Base-by-base conservation (phyloP, 2,329 filamentous ascomycete genomes). In the Paracoccidioides lutzii region DNA sequence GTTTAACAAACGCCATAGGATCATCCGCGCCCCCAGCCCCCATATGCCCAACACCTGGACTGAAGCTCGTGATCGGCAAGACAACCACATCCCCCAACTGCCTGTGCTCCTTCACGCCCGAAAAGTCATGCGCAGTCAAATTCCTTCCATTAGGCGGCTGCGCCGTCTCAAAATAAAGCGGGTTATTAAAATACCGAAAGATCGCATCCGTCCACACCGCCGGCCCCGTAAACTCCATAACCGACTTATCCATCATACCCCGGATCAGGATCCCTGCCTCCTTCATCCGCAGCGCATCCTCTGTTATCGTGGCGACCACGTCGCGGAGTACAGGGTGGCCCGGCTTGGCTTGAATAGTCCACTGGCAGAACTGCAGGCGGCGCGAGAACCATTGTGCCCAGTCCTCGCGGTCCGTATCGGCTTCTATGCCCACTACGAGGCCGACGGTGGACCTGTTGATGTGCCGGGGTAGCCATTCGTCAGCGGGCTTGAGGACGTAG, bases 351-450 rank as follows among this genome's bases (percentile, higher is more conserved):
- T 97, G 91, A 60, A 98, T 96, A 1, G 93, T 98, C 93, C 93
- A 98, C 71, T 98, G 93, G 73, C 93, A 98, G 72, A 98, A 97
- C 69, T 97, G 93, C 59, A 98, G 90, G 60, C 91, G 82, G 58
- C 93, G 86, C 60, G 89, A 93, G 76, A 97, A 98, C 93, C 91
- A 97, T 1, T 95, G 77, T 40, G 82, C 80, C 93, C 93, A 98
- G 69, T 98, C 93, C 3, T 82, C 81, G 50, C 93, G 82, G 70
- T 97, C 90, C 0, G 93, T 90, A 67, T 98, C 93, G 4, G 93
- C 93, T 75, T 98, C 93, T 61, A 98, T 96, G 57, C 93, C 93
- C 65, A 97, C 79, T 42, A 98, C 84, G 60, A 98, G 78, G 8
- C 93, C 93, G 62, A 97, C 80, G 1, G 83, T 81, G 59, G 85